Evolutionary conservation across 2,329 filamentous ascomycete species (phyloP), one percentile per base, ranked within the genome.

Genomic region (Venturia aucupariae): DNA sequence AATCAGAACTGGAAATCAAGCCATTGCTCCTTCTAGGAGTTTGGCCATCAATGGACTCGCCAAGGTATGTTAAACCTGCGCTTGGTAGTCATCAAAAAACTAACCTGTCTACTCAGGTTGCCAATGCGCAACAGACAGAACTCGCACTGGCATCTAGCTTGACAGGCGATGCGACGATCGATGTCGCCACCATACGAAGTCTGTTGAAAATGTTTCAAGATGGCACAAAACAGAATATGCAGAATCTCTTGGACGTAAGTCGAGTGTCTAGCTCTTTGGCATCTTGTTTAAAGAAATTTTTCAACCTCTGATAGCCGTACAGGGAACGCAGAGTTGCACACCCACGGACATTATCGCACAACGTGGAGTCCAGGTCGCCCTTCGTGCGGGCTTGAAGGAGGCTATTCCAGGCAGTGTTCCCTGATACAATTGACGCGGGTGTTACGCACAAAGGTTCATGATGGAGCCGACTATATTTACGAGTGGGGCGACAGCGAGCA

Each of bases 101-200:
- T 35, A 35, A 35, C 32, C 32, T 35, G 22, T 17, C 4, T 13
- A 22, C 4, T 4, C 32, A 57, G 54, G 17, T 59, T 22, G 54
- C 54, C 54, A 59, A 38, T 59, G 54, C 54, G 6, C 54, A 59
- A 59, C 54, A 59, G 17, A 32, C 19, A 15, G 54, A 59, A 32
- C 54, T 59, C 19, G 35, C 27, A 11, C 3, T 59, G 17, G 27
- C 54, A 59, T 59, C 54, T 27, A 59, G 54, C 54, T 59, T 59
- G 24, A 59, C 10, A 19, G 54, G 54, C 13, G 54, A 59, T 22
- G 27, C 54, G 8, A 59, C 27, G 3, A 32, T 59, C 27, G 54
- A 59, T 22, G 6, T 35, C 13, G 24, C 54, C 10, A 59, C 54
- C 27, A 32, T 59, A 1, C 54, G 35, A 59, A 59, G 27, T 32